Evolutionary conservation across 129 eudicot genomes (phyloP), one percentile per base, ranked within the genome.

Genomic region (Apium graveolens): DNA sequence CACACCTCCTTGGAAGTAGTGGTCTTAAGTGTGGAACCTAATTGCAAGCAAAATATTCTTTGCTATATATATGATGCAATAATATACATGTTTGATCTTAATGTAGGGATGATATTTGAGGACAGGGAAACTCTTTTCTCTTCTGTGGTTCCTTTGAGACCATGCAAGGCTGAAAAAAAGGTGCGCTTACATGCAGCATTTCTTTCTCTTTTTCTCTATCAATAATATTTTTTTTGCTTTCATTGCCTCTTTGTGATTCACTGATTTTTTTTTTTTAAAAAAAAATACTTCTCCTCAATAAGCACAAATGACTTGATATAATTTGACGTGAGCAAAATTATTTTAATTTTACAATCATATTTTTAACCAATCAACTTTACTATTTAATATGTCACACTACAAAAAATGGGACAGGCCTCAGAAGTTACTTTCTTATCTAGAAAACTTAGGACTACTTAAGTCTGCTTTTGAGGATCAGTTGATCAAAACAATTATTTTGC

Each of bases 1-100:
- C 41, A 39, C 70, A 11, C 65, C 75, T 31, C 74, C 77, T 55
- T 79, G 10, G 10, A 82, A 48, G 71, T 70, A 80, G 80, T 79
- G 97, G 93, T 88, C 68, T 57, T 11, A n/a, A 85, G 11, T 35
- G 26, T 14, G 66, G 43, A 49, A 82, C 55, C 39, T 42, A 42
- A 27, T 1, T 29, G 68, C 29, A 72, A 57, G 2, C 49, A 75
- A 13, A 44, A 44, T 42, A 42, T 45, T 70, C 14, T 82, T 11
- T 73, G 27, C 63, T 26, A 35, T 69, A 29, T 44, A 3, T 71
- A 10, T 49, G 26, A 42, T 45, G 74, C 43, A n/a, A n/a, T 46
- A 43, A 35, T 66, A 57, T 42, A 70, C 24, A 42, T 41, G 46
- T 63, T 75, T 31, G 14, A 78, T 81, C 26, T 38, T 26, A 20